Evolutionary conservation across 2,329 filamentous ascomycete genomes (phyloP).

Genomic region (Pseudopithomyces chartarum): DNA sequence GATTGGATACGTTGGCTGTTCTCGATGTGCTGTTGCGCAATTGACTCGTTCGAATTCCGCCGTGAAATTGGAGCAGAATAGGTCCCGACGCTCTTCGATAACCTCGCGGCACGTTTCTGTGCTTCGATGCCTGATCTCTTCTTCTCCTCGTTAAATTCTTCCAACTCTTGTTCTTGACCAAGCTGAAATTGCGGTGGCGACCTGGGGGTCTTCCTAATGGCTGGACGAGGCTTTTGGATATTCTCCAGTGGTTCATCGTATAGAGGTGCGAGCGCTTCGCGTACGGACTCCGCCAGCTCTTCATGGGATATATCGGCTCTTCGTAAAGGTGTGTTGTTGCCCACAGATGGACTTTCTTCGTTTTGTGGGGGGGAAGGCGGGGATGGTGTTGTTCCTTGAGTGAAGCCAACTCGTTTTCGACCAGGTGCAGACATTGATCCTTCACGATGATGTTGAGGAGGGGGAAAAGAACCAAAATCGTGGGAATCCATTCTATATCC

Average conservation of each 20-base stretch:
- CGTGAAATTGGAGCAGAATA: conserved; percentile 42
- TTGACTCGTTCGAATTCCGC: conserved; percentile 40
- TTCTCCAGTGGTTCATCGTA: conserved; percentile 21
- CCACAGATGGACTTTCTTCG: conserved; percentile 32
- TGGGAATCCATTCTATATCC: conserved; percentile 33
- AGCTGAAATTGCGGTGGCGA: conserved; percentile 41
- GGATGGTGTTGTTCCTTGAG: conserved; percentile 23
- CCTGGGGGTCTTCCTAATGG: conserved; percentile 40
- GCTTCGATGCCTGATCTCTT: conserved; percentile 41
- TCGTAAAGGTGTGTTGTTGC: conserved; percentile 35
- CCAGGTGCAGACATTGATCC: conserved; percentile 34
- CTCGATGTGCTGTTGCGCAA: conserved; percentile 14
- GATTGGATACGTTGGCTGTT: conserved; percentile 5
- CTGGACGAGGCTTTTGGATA: conserved; percentile 43
- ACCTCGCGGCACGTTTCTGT: conserved; percentile 38
- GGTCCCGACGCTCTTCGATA: conserved; percentile 43
- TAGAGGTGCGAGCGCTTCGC: conserved; percentile 34
- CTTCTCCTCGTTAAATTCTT: conserved; percentile 42
- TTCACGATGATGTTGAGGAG: conserved; percentile 15
- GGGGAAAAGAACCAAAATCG: neutral
- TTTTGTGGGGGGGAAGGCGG: conserved; percentile 24
- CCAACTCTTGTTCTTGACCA: conserved; percentile 41
- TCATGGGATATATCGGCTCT: conserved; percentile 41
- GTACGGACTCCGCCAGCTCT: conserved; percentile 42
- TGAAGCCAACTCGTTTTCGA: conserved; percentile 44